These are phyloP conservation scores for Schizochytrium sp. DNA, from an alignment of 108 stramenopile species.

Conservation along the genomic window DNA sequence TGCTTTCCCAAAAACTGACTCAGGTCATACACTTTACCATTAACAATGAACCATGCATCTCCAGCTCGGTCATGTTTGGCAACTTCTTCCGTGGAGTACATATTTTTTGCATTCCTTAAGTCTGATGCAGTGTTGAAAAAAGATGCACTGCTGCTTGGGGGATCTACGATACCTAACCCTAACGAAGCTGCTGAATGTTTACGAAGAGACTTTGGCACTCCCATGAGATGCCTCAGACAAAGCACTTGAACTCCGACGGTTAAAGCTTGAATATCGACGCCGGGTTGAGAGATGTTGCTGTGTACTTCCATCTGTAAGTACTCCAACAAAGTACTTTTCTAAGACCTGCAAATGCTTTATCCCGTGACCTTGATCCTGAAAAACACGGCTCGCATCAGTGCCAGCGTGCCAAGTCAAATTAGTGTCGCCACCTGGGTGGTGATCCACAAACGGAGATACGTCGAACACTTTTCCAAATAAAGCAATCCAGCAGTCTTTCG, in stretches of 20 bases:
- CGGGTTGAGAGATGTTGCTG: background rate
- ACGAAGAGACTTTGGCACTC: too few relatives aligned
- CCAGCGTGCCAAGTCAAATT: conserved; percentile 91
- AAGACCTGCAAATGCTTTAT: background rate
- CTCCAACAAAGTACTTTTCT: background rate
- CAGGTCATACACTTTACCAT: conserved; percentile 91
- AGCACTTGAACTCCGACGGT: background rate
- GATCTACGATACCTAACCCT: too few relatives aligned
- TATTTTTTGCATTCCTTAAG: background rate
- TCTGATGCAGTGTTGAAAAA: background rate
- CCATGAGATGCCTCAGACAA: too few relatives aligned
- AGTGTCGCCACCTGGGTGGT: conserved; percentile 96
- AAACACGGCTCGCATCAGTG: conserved; percentile 77
- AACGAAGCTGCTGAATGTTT: too few relatives aligned
- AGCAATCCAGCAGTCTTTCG: conserved; percentile 91
- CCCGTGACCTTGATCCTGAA: conserved; percentile 13
- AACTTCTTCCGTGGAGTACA: background rate
- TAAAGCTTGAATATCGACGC: background rate
- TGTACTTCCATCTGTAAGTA: background rate
- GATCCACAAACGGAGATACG: conserved; percentile 91
- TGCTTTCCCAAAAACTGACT: conserved; percentile 94
- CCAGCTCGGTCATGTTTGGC: background rate
- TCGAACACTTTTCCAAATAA: conserved; percentile 98
- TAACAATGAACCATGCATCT: conserved; percentile 9
- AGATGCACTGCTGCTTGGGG: too few relatives aligned